A percentile compares a stretch with the other conserved stretches of the same genome.
Evolutionary conservation across 2,329 filamentous ascomycete genomes (phyloP).

Genomic region (Paraphaeosphaeria sporulosa): DNA sequence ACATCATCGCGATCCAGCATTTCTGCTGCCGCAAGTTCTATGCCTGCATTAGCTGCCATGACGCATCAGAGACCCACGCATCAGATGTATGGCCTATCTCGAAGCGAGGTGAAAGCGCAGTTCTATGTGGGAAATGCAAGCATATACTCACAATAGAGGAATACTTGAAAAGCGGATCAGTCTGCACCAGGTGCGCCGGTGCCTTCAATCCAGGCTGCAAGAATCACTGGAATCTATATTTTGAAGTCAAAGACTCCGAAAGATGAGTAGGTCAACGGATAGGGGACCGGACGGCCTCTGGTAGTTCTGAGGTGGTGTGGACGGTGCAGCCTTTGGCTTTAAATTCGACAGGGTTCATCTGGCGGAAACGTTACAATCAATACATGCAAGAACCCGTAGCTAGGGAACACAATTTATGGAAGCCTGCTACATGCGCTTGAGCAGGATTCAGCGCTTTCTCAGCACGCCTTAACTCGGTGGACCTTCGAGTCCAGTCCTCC

Average conservation of each 20-base stretch:
- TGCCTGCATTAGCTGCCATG: conserved; percentile 46
- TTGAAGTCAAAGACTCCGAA: conserved; percentile 25
- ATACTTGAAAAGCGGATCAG: conserved; percentile 40
- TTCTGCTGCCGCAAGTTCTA: conserved; percentile 48
- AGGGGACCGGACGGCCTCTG: not conserved
- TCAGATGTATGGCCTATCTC: conserved; percentile 32
- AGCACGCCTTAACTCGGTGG: no score
- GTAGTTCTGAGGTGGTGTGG: no score
- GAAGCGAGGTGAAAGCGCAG: conserved; percentile 29
- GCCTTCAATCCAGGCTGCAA: conserved; percentile 48
- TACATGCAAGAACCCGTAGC: no score
- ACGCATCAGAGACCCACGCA: conserved; percentile 34
- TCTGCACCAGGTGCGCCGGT: conserved; percentile 34
- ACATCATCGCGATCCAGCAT: conserved; percentile 49
- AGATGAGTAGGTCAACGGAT: not conserved
- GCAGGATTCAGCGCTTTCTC: no score
- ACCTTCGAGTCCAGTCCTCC: no score
- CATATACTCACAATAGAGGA: conserved; percentile 36
- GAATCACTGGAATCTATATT: conserved; percentile 45
- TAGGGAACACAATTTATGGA: no score
- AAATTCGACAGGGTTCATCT: no score
- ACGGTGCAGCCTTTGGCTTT: no score
- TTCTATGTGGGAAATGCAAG: conserved; percentile 44
- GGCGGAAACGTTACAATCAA: no score
- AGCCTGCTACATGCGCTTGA: no score